A percentile compares a stretch with the other conserved stretches of the same genome.
phyloP scores from a whole-genome alignment of 768 basidiomycete species.

The Pholiota conissans region DNA sequence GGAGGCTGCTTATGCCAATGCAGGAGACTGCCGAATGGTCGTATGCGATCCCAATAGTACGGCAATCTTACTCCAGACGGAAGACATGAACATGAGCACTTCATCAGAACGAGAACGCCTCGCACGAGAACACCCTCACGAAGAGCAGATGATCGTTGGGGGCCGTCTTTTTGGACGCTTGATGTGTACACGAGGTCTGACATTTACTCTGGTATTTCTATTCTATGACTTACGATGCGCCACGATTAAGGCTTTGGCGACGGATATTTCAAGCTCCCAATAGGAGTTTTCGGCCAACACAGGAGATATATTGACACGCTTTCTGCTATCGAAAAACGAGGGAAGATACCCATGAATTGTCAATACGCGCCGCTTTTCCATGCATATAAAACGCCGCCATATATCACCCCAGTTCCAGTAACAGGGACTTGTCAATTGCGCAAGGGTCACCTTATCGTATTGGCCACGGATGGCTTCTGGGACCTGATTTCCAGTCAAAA shows the following conservation, averaged over 20 bases:
- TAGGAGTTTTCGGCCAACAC: conserved; percentile 29
- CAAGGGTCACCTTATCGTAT: conserved; percentile 42
- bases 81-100: conserved; percentile 34
- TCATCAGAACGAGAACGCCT: conserved; percentile 31
- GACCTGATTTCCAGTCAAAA: conserved; percentile 50
- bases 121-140: conserved; percentile 32
- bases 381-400: conserved; percentile 58
- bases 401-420: conserved; percentile 53
- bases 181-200: conserved; percentile 38
- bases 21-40: conserved; percentile 34
- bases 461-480: conserved; percentile 59
- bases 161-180: conserved; percentile 37
- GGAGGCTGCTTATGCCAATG: conserved; percentile 29
- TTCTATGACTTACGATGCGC: neutral
- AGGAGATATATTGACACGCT: conserved; percentile 33
- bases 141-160: conserved; percentile 31
- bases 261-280: conserved; percentile 37
- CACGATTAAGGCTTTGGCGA: conserved; percentile 35
- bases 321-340: conserved; percentile 30
- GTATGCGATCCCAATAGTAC: conserved; percentile 13
- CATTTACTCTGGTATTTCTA: neutral
- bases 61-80: conserved; percentile 24
- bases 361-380: conserved; percentile 37
- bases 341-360: conserved; percentile 33
- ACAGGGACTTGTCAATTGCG: conserved; percentile 37